These are phyloP conservation scores for Taxillus chinensis DNA, from an alignment of 164 flowering plant genomes.

Conservation along the genomic window DNA sequence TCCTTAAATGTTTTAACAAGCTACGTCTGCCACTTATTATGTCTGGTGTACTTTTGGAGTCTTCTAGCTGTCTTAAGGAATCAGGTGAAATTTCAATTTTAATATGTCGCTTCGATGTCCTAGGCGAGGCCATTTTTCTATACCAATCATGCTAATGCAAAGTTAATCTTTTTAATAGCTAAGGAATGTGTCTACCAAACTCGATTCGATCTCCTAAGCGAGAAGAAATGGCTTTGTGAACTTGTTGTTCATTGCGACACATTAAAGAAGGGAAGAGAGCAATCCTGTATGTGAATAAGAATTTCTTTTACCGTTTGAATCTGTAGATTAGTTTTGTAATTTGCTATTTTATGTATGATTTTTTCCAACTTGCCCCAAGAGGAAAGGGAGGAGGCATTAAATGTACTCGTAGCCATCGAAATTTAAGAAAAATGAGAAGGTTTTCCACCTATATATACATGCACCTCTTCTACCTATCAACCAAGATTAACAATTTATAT, in stretches of 20 bases:
- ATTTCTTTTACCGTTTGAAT: not conserved
- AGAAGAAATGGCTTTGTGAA: constrained; percentile 49
- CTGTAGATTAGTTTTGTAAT: not conserved
- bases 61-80: constrained; percentile 98
- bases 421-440: constrained; percentile 50
- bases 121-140: too few relatives aligned
- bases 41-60: constrained; percentile 94
- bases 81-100: constrained; percentile 43
- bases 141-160: too few relatives aligned
- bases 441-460: constrained; percentile 40
- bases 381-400: constrained; percentile 70
- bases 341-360: constrained; percentile 3
- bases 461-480: not conserved
- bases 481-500: not conserved
- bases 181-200: constrained; percentile 55
- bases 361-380: constrained; percentile 44
- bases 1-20: not conserved
- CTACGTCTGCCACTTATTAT: not conserved
- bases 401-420: constrained; percentile 55
- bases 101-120: too few relatives aligned
- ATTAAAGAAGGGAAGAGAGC: constrained; percentile 82
- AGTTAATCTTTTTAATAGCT: constrained; percentile 31
- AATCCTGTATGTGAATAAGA: constrained; percentile 53
- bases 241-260: constrained; percentile 46
- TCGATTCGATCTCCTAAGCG: constrained; percentile 64